Evolutionary conservation across 2,329 filamentous ascomycete genomes (phyloP), one percentile per base, ranked within the genome.

Genomic region (Aureobasidium uvarum): DNA sequence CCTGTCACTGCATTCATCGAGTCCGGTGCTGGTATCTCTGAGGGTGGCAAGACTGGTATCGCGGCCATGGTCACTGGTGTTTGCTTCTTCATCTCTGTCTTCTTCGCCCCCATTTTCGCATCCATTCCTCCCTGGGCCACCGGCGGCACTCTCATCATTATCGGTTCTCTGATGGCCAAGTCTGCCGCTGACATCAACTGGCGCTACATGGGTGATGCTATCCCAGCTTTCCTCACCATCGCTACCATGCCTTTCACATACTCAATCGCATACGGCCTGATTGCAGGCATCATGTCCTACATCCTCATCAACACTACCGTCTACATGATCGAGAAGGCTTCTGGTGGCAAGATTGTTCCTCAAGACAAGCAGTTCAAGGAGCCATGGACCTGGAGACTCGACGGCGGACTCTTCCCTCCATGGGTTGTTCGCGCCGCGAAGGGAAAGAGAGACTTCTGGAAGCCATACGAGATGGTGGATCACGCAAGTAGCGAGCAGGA

Each of bases 51-150:
- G 73, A 96, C 92, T 0, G 92, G 92, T 18, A 78, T 96, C n/a
- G 95, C 91, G 0, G 87, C 91, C 54, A 90, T 94, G 76, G 81
- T 86, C 18, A 88, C 90, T 0, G 92, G 92, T 5, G 65, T 96
- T 58, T 92, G 89, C 78, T 96, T 96, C 81, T 89, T 96, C 79
- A 86, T 96, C 74, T 86, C 90, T 66, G 85, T 96, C 67, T 96
- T 96, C 82, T 96, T 96, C 74, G 91, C 92, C 0, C 92, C 92
- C 0, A 94, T 96, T 66, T 96, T 96, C 73, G 91, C 92, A 11
- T 93, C 90, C 0, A 95, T 96, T 66, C 92, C 92, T 5, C 88
- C 91, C 0, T 96, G 91, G 90, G 92, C 92, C 2, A 96, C 92
- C 0, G 92, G 92, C 55, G 92, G 89, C 74, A 92, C 92, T n/a